These are phyloP conservation scores for Effrenium voratum DNA, from an alignment of 73 alveolate species.

Conservation along the genomic window DNA sequence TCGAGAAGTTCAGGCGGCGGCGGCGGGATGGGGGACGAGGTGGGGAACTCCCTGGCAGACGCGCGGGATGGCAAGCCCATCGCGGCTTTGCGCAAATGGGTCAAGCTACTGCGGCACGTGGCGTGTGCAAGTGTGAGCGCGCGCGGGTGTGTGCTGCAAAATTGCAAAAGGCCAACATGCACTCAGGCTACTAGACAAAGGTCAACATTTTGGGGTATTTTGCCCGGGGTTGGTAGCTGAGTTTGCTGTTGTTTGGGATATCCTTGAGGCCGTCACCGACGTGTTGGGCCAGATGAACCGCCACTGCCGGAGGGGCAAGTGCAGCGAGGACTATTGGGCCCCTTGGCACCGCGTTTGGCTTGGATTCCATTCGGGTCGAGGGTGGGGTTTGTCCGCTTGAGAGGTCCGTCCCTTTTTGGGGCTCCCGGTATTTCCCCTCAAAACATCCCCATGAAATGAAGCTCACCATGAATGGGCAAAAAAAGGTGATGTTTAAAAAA, in stretches of 20 bases:
- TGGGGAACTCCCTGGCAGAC: conserved; percentile 29
- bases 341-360: no score
- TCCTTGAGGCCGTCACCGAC: conserved; percentile 50
- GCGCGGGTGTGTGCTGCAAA: no score
- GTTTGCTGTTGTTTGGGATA: not conserved
- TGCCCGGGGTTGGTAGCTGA: not conserved
- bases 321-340: conserved; percentile 85
- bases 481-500: not conserved
- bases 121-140: not conserved
- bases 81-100: not conserved
- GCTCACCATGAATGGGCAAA: no score
- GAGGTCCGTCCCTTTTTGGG: no score
- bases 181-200: no score
- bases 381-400: no score
- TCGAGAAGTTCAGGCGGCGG: conserved; percentile 21
- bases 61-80: conserved; percentile 84
- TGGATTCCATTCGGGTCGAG: no score
- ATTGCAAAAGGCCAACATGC: no score
- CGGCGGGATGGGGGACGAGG: conserved; percentile 57
- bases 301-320: conserved; percentile 77
- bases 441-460: no score
- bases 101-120: not conserved
- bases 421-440: no score
- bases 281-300: conserved; percentile 80
- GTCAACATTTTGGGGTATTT: not conserved